A percentile compares a stretch with the other conserved stretches of the same genome.
phyloP scores from a whole-genome alignment of 1,284 basidiomycete species.

The Grifola frondosa region DNA sequence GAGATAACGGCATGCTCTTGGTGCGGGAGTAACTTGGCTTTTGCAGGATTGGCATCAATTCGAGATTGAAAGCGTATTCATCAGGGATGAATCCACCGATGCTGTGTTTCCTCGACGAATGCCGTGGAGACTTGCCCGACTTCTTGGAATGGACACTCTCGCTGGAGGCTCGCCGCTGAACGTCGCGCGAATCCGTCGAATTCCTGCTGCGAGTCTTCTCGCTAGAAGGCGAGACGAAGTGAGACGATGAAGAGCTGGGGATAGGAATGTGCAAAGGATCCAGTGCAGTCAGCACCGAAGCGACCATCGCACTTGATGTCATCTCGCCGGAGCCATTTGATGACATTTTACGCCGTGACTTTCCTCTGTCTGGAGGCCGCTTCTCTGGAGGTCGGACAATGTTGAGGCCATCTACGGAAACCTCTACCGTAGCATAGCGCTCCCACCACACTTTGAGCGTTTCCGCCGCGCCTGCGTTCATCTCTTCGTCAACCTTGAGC shows the following conservation, averaged over 20 bases:
- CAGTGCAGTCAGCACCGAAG: constrained; percentile 17
- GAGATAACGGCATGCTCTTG: constrained; percentile 42
- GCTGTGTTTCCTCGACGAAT: constrained; percentile 21
- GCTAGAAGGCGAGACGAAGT: constrained; percentile 9
- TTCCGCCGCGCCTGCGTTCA: constrained; percentile 61
- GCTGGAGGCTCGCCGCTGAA: constrained; percentile 30
- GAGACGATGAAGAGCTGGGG: constrained; percentile 4
- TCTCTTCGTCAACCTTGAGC: constrained; percentile 70
- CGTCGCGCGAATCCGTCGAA: constrained; percentile 15
- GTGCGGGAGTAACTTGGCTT: constrained; percentile 35
- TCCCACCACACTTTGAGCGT: constrained; percentile 67
- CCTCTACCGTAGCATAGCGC: constrained; percentile 63
- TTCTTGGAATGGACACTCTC: constrained; percentile 45
- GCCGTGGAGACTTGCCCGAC: constrained; percentile 33
- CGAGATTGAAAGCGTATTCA: constrained; percentile 12
- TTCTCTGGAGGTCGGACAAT: constrained; percentile 36
- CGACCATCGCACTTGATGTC: constrained; percentile 16
- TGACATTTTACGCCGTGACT: constrained; percentile 10
- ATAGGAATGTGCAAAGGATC: constrained; percentile 14
- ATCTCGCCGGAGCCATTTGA: constrained; percentile 13
- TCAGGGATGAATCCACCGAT: constrained; percentile 17
- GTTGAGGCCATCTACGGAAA: constrained; percentile 43
- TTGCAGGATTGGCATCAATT: constrained; percentile 9
- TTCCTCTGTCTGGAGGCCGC: constrained; percentile 12
- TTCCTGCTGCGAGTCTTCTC: constrained; percentile 19